Evolutionary conservation across 148 eudicot genomes (phyloP).

Genomic region (Silene latifolia): DNA sequence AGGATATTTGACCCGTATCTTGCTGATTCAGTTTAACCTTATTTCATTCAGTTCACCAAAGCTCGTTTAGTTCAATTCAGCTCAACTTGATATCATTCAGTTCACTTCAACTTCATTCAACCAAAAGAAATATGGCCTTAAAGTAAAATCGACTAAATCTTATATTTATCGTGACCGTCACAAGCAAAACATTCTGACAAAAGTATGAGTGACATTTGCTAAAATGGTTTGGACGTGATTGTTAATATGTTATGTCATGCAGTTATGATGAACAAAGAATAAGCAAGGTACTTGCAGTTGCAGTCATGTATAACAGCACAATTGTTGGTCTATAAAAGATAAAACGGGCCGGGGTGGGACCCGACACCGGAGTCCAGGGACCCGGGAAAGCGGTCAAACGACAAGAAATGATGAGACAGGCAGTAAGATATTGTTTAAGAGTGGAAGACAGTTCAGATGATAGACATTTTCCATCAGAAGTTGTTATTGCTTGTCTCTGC

Average conservation of each 20-base stretch:
- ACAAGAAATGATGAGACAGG: conserved; percentile 21
- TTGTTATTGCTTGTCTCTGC: conserved; percentile 29
- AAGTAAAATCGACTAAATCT: too few species aligned
- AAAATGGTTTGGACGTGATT: background rate
- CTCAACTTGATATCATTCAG: too few species aligned
- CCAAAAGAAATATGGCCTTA: too few species aligned
- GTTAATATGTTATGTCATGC: background rate
- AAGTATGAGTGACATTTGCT: background rate
- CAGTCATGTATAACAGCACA: background rate
- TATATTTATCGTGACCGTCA: too few species aligned
- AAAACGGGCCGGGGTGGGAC: background rate
- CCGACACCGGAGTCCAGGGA: conserved; percentile 9
- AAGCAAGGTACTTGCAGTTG: background rate
- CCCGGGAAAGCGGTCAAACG: conserved; percentile 6
- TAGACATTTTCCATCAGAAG: conserved; percentile 15
- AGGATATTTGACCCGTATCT: too few species aligned
- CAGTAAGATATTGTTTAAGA: conserved; percentile 21
- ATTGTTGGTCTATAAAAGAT: background rate
- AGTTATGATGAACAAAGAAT: background rate
- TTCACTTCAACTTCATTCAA: too few species aligned
- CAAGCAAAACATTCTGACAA: too few species aligned
- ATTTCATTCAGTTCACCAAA: too few species aligned
- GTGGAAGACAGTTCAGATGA: conserved; percentile 31
- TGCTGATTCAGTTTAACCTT: too few species aligned
- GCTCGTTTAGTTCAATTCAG: too few species aligned